Conservation (phyloP, 73 alveolate genomes). For the Tetrahymena thermophila region DNA sequence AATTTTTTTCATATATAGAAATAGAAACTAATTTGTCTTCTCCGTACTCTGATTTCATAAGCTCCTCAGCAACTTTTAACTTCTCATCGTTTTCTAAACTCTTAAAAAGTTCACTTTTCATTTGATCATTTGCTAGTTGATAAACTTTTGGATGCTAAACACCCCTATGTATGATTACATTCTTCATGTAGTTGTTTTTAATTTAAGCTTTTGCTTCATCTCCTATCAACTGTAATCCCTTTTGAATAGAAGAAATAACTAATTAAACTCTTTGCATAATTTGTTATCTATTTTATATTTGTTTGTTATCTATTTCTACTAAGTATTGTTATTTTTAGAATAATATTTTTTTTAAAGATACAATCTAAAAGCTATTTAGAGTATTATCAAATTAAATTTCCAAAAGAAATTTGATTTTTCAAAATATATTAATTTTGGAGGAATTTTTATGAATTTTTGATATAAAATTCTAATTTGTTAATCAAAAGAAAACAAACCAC, state of each 20-base stretch:
- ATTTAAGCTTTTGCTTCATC: not conserved
- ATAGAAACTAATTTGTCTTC: not conserved
- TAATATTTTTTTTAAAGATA: not conserved
- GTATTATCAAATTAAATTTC: not conserved
- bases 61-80: not conserved
- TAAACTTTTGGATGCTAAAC: not conserved
- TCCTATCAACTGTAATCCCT: not conserved
- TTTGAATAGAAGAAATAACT: not conserved
- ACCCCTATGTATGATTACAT: not conserved
- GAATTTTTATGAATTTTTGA: not conserved
- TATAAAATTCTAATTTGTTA: too few relatives aligned
- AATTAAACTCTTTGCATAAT: not conserved
- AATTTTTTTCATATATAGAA: not conserved
- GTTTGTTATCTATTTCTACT: not conserved
- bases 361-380: too few relatives aligned
- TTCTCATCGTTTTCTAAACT: not conserved
- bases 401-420: too few relatives aligned
- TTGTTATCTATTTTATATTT: not conserved
- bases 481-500: not conserved
- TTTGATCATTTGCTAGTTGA: not conserved
- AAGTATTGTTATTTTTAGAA: not conserved
- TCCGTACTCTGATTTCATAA: not conserved
- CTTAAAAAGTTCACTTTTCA: not conserved
- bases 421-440: not conserved
- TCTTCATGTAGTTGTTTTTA: not conserved